These are phyloP conservation scores for Bryum argenteum DNA, from an alignment of 225 moss, liverwort and hornwort species.

Conservation along the genomic window DNA sequence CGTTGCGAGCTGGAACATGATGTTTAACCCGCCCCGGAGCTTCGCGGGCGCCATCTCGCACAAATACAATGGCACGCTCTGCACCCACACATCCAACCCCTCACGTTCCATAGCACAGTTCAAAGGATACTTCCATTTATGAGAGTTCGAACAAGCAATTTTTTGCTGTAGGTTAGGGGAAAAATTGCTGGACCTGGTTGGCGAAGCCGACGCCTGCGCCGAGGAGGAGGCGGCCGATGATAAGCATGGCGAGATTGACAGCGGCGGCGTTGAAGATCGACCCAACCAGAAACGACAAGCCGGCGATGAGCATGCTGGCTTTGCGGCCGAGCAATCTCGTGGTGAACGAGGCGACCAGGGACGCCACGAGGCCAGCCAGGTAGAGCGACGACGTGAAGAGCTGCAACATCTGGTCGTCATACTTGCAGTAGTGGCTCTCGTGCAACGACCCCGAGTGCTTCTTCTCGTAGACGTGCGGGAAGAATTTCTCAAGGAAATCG, in stretches of 20 bases:
- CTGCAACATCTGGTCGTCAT: constrained; percentile 25
- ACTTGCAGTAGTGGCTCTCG: constrained; percentile 37
- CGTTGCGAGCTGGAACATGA: constrained; percentile 34
- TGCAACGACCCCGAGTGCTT: constrained; percentile 2
- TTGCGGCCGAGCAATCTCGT: not conserved
- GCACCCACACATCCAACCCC: not conserved
- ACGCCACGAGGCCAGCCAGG: constrained; percentile 23
- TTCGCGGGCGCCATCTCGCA: constrained; percentile 34
- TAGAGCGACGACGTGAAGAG: constrained; percentile 39
- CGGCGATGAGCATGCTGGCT: constrained; percentile 23
- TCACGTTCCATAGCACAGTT: not conserved
- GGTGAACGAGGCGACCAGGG: constrained; percentile 13
- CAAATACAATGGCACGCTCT: constrained; percentile 26
- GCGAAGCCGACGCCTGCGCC: constrained; percentile 37
- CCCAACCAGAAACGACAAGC: constrained; percentile 16
- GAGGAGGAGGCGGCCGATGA: constrained; percentile 29
- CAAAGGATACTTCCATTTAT: no score
- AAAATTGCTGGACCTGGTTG: constrained; percentile 20
- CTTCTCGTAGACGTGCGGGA: constrained; percentile 17
- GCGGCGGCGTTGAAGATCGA: constrained; percentile 19
- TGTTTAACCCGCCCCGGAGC: constrained; percentile 24
- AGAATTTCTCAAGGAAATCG: constrained; percentile 35
- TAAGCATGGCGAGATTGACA: constrained; percentile 25
- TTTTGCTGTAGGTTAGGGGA: not conserved
- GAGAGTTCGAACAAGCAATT: no score